phyloP scores from a whole-genome alignment of 208 protist genomes.

The Tetramitus jugosus region DNA sequence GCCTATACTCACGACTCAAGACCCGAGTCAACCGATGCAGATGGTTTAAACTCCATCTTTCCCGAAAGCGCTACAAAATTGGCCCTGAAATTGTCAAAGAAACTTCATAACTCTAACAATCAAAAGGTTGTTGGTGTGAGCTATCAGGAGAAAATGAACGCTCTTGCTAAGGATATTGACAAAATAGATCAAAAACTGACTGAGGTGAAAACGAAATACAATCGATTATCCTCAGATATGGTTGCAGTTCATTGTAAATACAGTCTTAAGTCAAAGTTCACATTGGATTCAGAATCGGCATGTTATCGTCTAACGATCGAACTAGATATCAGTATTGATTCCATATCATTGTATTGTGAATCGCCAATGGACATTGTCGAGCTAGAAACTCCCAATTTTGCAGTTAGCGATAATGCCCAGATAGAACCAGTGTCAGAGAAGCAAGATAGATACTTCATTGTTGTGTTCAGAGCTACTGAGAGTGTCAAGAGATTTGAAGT shows the following conservation, averaged over 20 bases:
- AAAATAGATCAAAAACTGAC: constrained; percentile 25
- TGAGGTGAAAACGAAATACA: constrained; percentile 23
- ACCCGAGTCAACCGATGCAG: not conserved
- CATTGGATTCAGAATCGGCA: constrained; percentile 26
- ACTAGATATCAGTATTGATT: constrained; percentile 27
- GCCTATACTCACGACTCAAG: constrained; percentile 41
- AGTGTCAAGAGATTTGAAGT: constrained; percentile 18
- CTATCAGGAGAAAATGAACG: constrained; percentile 20
- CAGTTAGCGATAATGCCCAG: not conserved
- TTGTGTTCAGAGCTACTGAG: constrained; percentile 28
- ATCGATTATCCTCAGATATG: not conserved
- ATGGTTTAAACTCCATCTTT: too few species aligned
- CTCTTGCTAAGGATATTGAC: constrained; percentile 25
- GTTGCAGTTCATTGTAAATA: constrained; percentile 30
- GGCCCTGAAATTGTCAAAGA: too few species aligned
- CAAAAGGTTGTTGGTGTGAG: constrained; percentile 8
- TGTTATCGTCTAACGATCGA: constrained; percentile 20
- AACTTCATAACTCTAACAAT: not conserved
- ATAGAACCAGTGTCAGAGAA: not conserved
- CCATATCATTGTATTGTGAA: constrained; percentile 5
- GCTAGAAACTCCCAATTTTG: constrained; percentile 6
- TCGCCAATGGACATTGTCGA: not conserved
- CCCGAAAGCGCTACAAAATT: not conserved
- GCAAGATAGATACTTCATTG: constrained; percentile 22
- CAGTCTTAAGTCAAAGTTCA: constrained; percentile 28